These are phyloP conservation scores for Aspergillus pseudoterreus DNA, from an alignment of 2,329 filamentous ascomycete genomes.

Conservation along the genomic window DNA sequence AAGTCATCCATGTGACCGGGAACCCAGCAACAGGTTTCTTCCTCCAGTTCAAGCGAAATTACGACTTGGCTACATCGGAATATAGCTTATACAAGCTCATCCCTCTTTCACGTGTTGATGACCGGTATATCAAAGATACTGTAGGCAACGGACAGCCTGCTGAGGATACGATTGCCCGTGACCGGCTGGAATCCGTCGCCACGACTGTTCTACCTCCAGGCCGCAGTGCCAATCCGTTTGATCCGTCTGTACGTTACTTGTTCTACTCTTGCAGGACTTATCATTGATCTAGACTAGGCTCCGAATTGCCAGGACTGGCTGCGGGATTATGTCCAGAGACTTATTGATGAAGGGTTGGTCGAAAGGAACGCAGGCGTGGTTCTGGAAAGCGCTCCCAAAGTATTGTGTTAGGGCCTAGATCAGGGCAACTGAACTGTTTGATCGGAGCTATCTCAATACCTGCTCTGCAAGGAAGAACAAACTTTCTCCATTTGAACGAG, in stretches of 20 bases:
- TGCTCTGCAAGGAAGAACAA: too few species aligned
- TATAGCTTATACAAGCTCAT: neutral
- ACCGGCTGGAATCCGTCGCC: slow-evolving; percentile 1
- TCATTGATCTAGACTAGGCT: neutral
- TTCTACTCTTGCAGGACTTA: neutral
- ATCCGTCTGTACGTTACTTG: neutral
- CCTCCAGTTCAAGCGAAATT: slow-evolving; percentile 12
- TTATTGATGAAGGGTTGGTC: neutral
- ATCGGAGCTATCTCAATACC: too few species aligned
- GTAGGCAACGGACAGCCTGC: neutral
- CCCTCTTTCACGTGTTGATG: neutral
- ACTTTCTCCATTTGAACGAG: too few species aligned
- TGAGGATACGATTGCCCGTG: slow-evolving; percentile 1
- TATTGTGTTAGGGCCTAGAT: neutral
- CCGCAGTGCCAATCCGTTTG: neutral
- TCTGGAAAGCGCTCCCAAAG: neutral
- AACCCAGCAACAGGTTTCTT: slow-evolving; percentile 8
- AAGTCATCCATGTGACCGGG: slow-evolving; percentile 12
- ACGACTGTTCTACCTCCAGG: slow-evolving; percentile 2
- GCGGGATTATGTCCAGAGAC: slow-evolving; percentile 1
- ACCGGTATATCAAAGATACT: neutral
- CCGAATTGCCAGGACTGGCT: slow-evolving; percentile 4
- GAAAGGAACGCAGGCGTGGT: neutral
- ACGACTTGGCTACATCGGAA: neutral
- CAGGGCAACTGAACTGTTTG: too few species aligned